phyloP scores from a whole-genome alignment of 768 basidiomycete species.

The Plicaturopsis crispa region DNA sequence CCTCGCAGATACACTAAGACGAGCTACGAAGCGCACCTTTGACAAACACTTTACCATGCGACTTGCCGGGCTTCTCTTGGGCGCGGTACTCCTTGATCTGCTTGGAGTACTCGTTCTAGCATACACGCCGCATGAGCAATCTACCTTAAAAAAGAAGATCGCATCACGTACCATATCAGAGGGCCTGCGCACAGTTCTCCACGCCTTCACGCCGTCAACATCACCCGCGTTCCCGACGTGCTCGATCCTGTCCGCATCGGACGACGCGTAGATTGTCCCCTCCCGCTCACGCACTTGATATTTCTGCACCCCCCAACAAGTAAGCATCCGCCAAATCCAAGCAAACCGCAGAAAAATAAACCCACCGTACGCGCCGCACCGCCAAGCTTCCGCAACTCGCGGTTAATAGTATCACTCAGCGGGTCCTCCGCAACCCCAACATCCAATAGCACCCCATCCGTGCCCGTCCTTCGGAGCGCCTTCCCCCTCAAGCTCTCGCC shows the following conservation, averaged over 20 bases:
- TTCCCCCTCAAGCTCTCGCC: conserved; percentile 24
- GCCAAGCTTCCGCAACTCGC: conserved; percentile 58
- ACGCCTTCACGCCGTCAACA: conserved; percentile 73
- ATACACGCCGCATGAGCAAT: conserved; percentile 5
- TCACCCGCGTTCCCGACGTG: conserved; percentile 75
- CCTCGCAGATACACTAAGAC: no score
- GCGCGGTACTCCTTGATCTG: conserved; percentile 78
- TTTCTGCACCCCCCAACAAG: conserved; percentile 33
- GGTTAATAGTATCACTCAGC: conserved; percentile 64
- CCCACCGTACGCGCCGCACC: conserved; percentile 16
- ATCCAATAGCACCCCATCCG: conserved; percentile 29
- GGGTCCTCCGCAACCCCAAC: conserved; percentile 39
- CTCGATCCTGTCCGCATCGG: conserved; percentile 62
- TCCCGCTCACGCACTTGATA: conserved; percentile 80
- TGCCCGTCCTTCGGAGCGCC: conserved; percentile 22
- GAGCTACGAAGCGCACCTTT: conserved; percentile 58
- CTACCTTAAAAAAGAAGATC: conserved; percentile 2
- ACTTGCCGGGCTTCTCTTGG: conserved; percentile 71
- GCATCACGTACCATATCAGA: conserved; percentile 79
- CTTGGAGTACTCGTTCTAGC: conserved; percentile 87
- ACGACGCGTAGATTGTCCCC: conserved; percentile 73
- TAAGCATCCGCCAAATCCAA: background rate
- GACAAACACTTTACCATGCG: conserved; percentile 91
- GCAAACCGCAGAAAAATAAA: background rate
- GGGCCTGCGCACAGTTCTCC: conserved; percentile 81